A percentile compares a stretch with the other conserved stretches of the same genome.
These are phyloP conservation scores for Pythium aristosporum DNA, from an alignment of 352 stramenopile genomes.

Conservation along the genomic window DNA sequence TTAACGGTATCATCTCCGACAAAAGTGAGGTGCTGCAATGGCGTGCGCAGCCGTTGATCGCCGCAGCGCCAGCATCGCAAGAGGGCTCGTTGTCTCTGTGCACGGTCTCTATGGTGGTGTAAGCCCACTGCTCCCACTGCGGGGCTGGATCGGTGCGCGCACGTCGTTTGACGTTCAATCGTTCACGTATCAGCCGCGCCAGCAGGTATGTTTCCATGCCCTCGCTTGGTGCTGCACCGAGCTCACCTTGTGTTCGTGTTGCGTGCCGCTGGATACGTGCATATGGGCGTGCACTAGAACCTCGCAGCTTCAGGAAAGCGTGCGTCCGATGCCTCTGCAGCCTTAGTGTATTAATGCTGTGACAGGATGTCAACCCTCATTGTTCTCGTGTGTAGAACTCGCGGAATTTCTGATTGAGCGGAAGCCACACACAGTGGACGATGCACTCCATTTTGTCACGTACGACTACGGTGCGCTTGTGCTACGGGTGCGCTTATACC, in stretches of 20 bases:
- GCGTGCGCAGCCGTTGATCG: conserved; percentile 47
- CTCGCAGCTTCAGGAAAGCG: conserved; percentile 9
- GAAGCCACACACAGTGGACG: conserved; percentile 62
- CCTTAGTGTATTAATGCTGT: neutral
- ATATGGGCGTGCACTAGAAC: neutral
- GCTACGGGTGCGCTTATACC: conserved; percentile 31
- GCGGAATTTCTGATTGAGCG: conserved; percentile 46
- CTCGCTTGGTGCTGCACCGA: neutral
- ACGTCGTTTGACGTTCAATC: conserved; percentile 44
- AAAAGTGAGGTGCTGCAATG: conserved; percentile 25
- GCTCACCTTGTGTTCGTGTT: neutral
- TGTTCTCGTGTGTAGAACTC: conserved; percentile 27
- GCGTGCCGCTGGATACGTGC: neutral
- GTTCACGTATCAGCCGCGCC: conserved; percentile 47
- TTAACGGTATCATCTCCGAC: too few relatives aligned
- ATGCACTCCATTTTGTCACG: conserved; percentile 68
- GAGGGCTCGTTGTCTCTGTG: conserved; percentile 60
- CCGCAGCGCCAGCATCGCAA: conserved; percentile 40
- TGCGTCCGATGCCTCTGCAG: neutral
- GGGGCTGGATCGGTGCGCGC: conserved; percentile 39
- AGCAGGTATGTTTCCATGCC: conserved; percentile 30
- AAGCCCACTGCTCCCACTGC: conserved; percentile 44
- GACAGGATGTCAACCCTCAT: neutral
- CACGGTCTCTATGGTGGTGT: conserved; percentile 60
- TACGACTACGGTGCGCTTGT: conserved; percentile 73